Conservation (phyloP, 2,329 filamentous ascomycete species). For the Penicillium sp. region DNA sequence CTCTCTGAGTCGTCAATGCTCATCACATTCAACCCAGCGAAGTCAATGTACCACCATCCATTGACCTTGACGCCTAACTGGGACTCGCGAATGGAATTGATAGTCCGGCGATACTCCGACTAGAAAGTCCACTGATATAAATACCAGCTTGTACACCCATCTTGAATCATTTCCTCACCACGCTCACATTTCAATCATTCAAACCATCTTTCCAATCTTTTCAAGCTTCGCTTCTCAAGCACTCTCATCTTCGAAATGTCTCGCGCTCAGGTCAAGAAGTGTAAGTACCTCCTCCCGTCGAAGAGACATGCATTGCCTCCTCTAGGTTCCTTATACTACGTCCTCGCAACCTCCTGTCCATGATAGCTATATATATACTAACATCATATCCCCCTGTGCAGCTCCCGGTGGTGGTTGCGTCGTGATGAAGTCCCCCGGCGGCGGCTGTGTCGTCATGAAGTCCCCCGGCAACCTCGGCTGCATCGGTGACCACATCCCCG, state of each 20-base stretch:
- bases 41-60: neutral
- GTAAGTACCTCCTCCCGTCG: conserved; percentile 14
- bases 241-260: conserved; percentile 26
- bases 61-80: neutral
- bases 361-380: conserved; percentile 7
- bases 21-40: neutral
- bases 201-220: conserved; percentile 14
- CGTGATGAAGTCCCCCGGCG: conserved; percentile 22
- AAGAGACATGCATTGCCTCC: neutral
- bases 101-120: neutral
- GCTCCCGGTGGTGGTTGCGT: conserved; percentile 32
- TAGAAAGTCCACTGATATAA: neutral
- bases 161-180: conserved; percentile 8
- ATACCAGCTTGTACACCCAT: neutral
- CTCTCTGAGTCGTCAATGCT: neutral
- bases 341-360: neutral
- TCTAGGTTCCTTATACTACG: neutral
- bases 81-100: neutral
- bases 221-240: conserved; percentile 15
- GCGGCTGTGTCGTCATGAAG: conserved; percentile 8
- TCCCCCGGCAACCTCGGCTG: neutral
- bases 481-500: neutral
- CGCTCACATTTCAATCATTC: conserved; percentile 10
- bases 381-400: conserved; percentile 11
- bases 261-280: conserved; percentile 26